A percentile compares a stretch with the other conserved stretches of the same genome.
These are phyloP conservation scores for Nicotiana tomentosiformis DNA, from an alignment of 257 asterid genomes.

Conservation along the genomic window DNA sequence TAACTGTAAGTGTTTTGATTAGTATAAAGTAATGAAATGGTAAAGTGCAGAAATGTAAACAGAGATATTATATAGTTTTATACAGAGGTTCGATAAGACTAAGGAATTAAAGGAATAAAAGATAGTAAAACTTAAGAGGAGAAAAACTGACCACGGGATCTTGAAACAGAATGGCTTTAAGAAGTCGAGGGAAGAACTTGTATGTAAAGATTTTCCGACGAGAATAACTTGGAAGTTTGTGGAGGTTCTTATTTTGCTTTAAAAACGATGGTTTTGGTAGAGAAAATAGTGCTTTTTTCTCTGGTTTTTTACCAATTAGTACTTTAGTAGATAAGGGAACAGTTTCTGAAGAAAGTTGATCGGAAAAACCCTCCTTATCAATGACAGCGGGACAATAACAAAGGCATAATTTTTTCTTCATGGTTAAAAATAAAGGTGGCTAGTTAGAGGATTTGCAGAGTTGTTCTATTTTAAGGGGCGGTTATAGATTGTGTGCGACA, in stretches of 20 bases:
- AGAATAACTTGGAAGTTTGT: neutral
- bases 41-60: neutral
- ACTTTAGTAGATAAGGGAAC: neutral
- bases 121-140: neutral
- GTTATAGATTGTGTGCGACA: neutral
- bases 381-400: conserved; percentile 16
- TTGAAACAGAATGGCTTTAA: neutral
- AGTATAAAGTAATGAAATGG: too few relatives aligned
- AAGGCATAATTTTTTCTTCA: conserved; percentile 23
- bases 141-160: conserved; percentile 5
- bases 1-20: too few relatives aligned
- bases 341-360: neutral
- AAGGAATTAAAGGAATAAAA: neutral
- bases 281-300: neutral
- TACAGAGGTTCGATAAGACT: neutral
- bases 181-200: conserved; percentile 5
- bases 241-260: neutral
- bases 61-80: neutral
- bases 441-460: neutral
- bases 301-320: neutral
- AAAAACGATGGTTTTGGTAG: neutral
- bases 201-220: neutral
- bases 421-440: neutral
- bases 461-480: neutral
- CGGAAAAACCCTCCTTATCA: neutral